A percentile compares a stretch with the other conserved stretches of the same genome.
Evolutionary conservation across 129 eudicot species (phyloP).

Genomic region (Dittrichia graveolens): DNA sequence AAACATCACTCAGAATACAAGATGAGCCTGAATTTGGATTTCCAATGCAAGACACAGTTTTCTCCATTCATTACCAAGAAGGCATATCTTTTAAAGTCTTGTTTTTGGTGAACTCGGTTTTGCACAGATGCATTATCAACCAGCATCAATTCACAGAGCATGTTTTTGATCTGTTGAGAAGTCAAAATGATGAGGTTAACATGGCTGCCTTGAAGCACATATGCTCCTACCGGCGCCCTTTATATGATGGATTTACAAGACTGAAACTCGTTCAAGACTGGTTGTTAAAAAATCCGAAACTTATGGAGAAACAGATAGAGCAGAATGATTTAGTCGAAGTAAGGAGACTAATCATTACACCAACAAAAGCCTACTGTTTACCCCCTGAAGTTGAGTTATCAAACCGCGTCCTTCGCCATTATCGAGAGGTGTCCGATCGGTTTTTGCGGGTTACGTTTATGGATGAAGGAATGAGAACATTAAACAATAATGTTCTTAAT

Average conservation of each 20-base stretch:
- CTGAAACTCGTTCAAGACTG: constrained; percentile 16
- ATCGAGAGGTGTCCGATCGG: constrained; percentile 10
- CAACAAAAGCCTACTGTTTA: constrained; percentile 19
- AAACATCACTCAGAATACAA: constrained; percentile 1
- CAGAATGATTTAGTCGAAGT: constrained; percentile 10
- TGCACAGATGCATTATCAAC: constrained; percentile 20
- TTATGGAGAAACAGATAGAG: constrained; percentile 8
- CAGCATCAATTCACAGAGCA: constrained; percentile 21
- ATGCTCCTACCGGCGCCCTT: constrained; percentile 10
- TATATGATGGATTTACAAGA: constrained; percentile 15
- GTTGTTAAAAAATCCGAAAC: constrained; percentile 12
- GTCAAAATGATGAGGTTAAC: constrained; percentile 7
- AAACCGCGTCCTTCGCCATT: constrained; percentile 23
- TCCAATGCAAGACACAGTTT: neutral
- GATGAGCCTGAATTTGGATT: constrained; percentile 18
- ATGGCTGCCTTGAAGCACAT: constrained; percentile 18
- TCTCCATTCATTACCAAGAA: constrained; percentile 20
- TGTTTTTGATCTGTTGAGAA: neutral
- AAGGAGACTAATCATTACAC: constrained; percentile 17
- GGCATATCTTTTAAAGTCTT: constrained; percentile 9
- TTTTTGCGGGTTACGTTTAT: constrained; percentile 17
- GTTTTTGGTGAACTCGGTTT: constrained; percentile 16
- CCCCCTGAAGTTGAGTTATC: constrained; percentile 22
- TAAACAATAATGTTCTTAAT: constrained; percentile 18
- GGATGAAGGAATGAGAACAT: constrained; percentile 22